These are phyloP conservation scores for Yamadazyma atlantica DNA, from an alignment of 1,139 yeast species.

Conservation along the genomic window DNA sequence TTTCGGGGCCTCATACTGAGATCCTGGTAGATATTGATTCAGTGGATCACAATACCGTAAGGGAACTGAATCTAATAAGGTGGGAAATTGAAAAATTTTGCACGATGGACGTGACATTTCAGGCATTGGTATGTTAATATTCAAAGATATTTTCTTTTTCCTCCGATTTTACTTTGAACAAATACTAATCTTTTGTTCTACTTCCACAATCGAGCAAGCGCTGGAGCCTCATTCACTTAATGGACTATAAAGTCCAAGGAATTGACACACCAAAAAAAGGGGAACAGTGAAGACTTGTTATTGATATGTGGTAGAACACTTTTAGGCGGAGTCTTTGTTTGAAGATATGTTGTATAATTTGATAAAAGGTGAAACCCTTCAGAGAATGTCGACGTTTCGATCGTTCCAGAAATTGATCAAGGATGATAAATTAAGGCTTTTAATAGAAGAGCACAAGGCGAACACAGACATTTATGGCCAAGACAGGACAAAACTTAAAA, in stretches of 20 bases:
- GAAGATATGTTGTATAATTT: constrained; percentile 37
- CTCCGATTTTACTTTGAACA: no score
- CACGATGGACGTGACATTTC: constrained; percentile 5
- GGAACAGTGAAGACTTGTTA: no score
- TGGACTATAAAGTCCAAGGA: no score
- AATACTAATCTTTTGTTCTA: not conserved
- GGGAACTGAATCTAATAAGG: not conserved
- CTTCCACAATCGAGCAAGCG: no score
- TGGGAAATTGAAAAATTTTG: not conserved
- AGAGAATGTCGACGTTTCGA: constrained; percentile 25
- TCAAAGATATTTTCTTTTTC: no score
- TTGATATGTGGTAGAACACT: no score
- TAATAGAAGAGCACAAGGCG: constrained; percentile 13
- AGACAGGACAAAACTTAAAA: constrained; percentile 40
- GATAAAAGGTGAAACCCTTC: constrained; percentile 34
- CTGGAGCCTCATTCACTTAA: no score
- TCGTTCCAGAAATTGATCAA: constrained; percentile 23
- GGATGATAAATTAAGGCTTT: constrained; percentile 5
- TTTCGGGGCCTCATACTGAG: no score
- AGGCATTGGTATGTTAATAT: constrained; percentile 9
- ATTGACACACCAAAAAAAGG: no score
- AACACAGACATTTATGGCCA: constrained; percentile 41
- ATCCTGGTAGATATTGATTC: not conserved
- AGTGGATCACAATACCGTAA: not conserved
- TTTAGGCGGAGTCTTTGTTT: constrained; percentile 29